Evolutionary conservation across 1,284 basidiomycete species (phyloP).

Genomic region (Rhodotorula sp.): DNA sequence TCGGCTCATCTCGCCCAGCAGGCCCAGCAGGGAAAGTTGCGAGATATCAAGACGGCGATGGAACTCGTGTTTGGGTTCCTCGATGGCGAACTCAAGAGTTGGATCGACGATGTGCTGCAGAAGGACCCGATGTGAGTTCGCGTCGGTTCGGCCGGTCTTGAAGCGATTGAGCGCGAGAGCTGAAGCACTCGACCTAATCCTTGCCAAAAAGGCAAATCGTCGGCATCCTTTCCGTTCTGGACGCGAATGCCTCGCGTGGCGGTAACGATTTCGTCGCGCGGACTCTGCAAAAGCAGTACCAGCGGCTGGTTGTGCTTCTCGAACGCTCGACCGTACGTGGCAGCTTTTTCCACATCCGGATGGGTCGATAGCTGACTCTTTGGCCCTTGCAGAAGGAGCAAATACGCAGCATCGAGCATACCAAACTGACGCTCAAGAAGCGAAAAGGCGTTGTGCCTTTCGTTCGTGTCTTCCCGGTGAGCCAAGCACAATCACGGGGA

Average conservation of each 20-base stretch:
- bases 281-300: slow-evolving; percentile 76
- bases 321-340: slow-evolving; percentile 34
- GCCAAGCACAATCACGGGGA: slow-evolving; percentile 22
- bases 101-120: slow-evolving; percentile 73
- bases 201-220: slow-evolving; percentile 67
- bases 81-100: slow-evolving; percentile 74
- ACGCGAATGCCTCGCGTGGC: slow-evolving; percentile 73
- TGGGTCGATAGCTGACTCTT: slow-evolving; percentile 6
- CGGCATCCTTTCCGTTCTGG: slow-evolving; percentile 75
- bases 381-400: slow-evolving; percentile 59
- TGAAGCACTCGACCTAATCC: not conserved
- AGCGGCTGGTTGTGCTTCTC: slow-evolving; percentile 51
- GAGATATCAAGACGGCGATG: slow-evolving; percentile 81
- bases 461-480: slow-evolving; percentile 81
- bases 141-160: too few relatives aligned
- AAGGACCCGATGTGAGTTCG: slow-evolving; percentile 73
- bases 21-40: slow-evolving; percentile 62
- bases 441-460: slow-evolving; percentile 90
- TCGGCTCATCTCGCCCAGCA: slow-evolving; percentile 52
- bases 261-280: slow-evolving; percentile 73
- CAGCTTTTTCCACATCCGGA: not conserved
- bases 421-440: slow-evolving; percentile 86
- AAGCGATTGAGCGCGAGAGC: too few relatives aligned
- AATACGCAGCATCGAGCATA: slow-evolving; percentile 83
- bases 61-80: slow-evolving; percentile 95